phyloP scores from a whole-genome alignment of 2,329 filamentous ascomycete genomes.

The Thyridium curvatum region DNA sequence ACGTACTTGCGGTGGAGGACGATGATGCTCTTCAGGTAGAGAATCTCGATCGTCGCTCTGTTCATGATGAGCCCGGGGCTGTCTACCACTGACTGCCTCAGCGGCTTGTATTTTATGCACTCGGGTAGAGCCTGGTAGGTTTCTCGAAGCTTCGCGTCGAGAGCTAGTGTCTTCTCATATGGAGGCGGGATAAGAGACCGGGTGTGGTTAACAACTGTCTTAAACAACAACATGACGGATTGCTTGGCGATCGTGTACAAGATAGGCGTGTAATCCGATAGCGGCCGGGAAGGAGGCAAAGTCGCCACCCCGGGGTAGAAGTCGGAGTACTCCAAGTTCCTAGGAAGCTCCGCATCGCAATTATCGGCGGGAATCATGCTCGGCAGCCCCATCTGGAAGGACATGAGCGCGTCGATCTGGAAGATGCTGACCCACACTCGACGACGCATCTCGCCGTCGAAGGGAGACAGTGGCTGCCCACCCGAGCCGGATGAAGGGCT shows the following conservation, averaged over 20 bases:
- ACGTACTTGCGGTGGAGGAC: slow-evolving; percentile 23
- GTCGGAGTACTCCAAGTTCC: slow-evolving; percentile 32
- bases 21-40: slow-evolving; percentile 22
- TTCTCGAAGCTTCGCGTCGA: slow-evolving; percentile 13
- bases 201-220: slow-evolving; percentile 14
- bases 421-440: slow-evolving; percentile 29
- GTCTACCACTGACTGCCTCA: slow-evolving; percentile 20
- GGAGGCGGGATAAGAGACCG: not conserved
- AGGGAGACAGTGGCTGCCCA: slow-evolving; percentile 23
- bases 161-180: slow-evolving; percentile 8
- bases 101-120: slow-evolving; percentile 13
- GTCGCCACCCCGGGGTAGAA: slow-evolving; percentile 20
- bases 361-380: slow-evolving; percentile 33
- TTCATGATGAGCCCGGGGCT: slow-evolving; percentile 15
- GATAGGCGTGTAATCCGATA: slow-evolving; percentile 8
- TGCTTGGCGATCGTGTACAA: slow-evolving; percentile 21
- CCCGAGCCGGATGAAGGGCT: slow-evolving; percentile 8
- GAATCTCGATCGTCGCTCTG: slow-evolving; percentile 20
- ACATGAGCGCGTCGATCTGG: slow-evolving; percentile 37
- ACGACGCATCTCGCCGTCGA: slow-evolving; percentile 34
- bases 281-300: slow-evolving; percentile 22
- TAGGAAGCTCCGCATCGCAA: slow-evolving; percentile 27
- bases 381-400: slow-evolving; percentile 40
- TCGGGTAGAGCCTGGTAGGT: slow-evolving; percentile 16
- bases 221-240: slow-evolving; percentile 16